Conservation (phyloP, 139 green algal genomes). For the Chlamydomonas sp. region DNA sequence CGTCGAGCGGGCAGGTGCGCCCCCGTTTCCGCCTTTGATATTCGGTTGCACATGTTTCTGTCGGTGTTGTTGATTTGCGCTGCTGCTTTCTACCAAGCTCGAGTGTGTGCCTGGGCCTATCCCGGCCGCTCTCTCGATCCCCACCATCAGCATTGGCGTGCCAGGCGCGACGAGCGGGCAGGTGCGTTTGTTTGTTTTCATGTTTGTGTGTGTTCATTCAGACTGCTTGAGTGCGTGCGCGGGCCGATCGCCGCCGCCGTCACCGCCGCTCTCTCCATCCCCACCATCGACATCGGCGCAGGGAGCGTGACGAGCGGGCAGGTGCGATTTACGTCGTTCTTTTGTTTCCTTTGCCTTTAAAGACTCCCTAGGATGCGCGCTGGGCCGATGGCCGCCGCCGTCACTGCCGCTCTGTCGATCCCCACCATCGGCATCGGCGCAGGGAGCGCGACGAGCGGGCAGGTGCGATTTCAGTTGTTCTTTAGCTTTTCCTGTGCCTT, state of each 20-base stretch:
- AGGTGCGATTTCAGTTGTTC: slow-evolving; percentile 44
- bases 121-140: slow-evolving; percentile 73
- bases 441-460: slow-evolving; percentile 67
- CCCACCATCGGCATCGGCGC: slow-evolving; percentile 98
- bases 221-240: slow-evolving; percentile 96
- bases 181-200: slow-evolving; percentile 31
- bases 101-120: slow-evolving; percentile 79
- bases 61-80: too few species aligned
- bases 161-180: slow-evolving; percentile 74
- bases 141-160: slow-evolving; percentile 97
- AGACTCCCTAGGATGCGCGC: too few species aligned
- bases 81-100: slow-evolving; percentile 97
- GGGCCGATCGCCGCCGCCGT: slow-evolving; percentile 78
- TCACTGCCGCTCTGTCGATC: slow-evolving; percentile 75
- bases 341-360: too few species aligned
- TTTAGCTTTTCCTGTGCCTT: too few species aligned
- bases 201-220: too few species aligned
- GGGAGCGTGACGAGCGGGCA: slow-evolving; percentile 74
- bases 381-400: slow-evolving; percentile 71
- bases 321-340: too few species aligned
- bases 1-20: slow-evolving; percentile 74
- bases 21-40: neutral
- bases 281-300: slow-evolving; percentile 97
- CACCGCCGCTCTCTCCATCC: slow-evolving; percentile 74
- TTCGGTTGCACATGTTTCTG: too few species aligned